Conservation (phyloP, 352 stramenopile species). For the Pythium angustatum region DNA sequence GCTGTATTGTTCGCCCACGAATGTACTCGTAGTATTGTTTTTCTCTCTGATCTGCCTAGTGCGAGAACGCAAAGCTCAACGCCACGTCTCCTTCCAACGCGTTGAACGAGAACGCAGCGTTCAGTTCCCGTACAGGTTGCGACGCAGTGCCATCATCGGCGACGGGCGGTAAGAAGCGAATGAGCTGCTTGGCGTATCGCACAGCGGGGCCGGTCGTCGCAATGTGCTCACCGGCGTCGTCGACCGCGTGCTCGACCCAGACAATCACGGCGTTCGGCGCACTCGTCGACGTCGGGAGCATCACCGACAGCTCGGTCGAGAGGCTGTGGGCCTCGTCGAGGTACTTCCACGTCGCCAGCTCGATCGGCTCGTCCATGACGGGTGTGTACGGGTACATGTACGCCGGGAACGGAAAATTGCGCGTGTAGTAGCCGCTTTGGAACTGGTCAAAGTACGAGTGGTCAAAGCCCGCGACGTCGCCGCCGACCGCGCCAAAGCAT, state of each 20-base stretch:
- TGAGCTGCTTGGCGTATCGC: slow-evolving; percentile 72
- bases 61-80: slow-evolving; percentile 41
- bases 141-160: neutral
- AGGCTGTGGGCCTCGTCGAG: slow-evolving; percentile 44
- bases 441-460: slow-evolving; percentile 75
- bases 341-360: slow-evolving; percentile 55
- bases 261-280: slow-evolving; percentile 65
- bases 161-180: slow-evolving; percentile 56
- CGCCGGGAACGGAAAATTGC: slow-evolving; percentile 77
- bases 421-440: slow-evolving; percentile 64
- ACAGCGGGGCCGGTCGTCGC: slow-evolving; percentile 58
- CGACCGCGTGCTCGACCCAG: slow-evolving; percentile 71
- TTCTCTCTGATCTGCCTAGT: neutral
- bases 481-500: slow-evolving; percentile 72
- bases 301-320: slow-evolving; percentile 18
- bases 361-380: slow-evolving; percentile 35
- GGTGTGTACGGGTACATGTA: slow-evolving; percentile 78
- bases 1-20: neutral
- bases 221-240: slow-evolving; percentile 41
- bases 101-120: slow-evolving; percentile 50
- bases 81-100: slow-evolving; percentile 61
- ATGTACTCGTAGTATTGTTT: no score
- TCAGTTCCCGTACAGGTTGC: slow-evolving; percentile 3
- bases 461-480: slow-evolving; percentile 67
- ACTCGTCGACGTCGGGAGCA: slow-evolving; percentile 13